phyloP scores from a whole-genome alignment of 176 grass and related monocot species.

The Dendrocalamus sinicus region DNA sequence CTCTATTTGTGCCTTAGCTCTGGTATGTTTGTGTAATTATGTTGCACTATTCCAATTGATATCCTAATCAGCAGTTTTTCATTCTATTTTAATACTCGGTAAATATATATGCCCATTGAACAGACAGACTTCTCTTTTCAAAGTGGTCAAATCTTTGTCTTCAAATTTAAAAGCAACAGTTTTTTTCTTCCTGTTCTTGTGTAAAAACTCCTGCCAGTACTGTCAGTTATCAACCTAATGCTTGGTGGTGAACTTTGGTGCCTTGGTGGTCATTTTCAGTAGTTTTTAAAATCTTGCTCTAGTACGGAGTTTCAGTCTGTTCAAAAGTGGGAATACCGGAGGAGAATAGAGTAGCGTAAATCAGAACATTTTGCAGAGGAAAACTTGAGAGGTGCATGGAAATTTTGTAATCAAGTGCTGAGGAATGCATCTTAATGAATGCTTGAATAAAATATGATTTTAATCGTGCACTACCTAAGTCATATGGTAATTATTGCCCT shows the following conservation, averaged over 20 bases:
- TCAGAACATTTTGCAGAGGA: not conserved
- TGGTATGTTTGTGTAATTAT: constrained; percentile 48
- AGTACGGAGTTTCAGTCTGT: not conserved
- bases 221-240: constrained; percentile 6
- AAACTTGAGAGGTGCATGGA: not conserved
- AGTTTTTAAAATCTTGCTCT: not conserved
- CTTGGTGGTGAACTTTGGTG: not conserved
- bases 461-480: not conserved
- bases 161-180: not conserved
- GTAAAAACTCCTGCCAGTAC: constrained; percentile 7
- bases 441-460: not conserved
- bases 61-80: not conserved
- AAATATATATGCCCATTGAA: not conserved
- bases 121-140: not conserved
- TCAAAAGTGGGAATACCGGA: not conserved
- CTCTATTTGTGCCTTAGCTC: constrained; percentile 88
- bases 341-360: not conserved
- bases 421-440: not conserved
- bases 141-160: not conserved
- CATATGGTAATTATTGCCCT: not conserved
- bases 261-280: constrained; percentile 21
- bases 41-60: not conserved
- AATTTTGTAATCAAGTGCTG: not conserved
- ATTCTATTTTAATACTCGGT: not conserved
- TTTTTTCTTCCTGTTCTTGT: constrained; percentile 9